Evolutionary conservation across 2,329 filamentous ascomycete genomes (phyloP).

Genomic region (Aspergillus versicolor): DNA sequence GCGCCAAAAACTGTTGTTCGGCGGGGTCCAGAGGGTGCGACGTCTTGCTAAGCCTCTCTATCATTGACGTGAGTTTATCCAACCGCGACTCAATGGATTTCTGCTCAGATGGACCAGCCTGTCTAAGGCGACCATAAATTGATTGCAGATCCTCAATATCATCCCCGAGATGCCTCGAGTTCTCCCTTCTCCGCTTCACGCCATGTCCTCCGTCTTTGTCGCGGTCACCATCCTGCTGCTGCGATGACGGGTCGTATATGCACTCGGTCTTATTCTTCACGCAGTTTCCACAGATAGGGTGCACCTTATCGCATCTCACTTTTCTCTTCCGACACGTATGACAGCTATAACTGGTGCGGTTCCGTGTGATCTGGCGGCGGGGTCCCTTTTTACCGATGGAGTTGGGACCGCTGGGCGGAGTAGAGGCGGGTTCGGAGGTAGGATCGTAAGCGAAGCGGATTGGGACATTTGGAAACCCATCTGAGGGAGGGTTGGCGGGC

Average conservation of each 20-base stretch:
- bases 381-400: slow-evolving; percentile 20
- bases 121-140: slow-evolving; percentile 29
- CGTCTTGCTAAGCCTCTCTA: slow-evolving; percentile 42
- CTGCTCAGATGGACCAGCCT: slow-evolving; percentile 25
- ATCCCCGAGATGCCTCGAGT: slow-evolving; percentile 27
- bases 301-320: slow-evolving; percentile 49
- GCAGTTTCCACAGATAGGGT: slow-evolving; percentile 48
- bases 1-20: slow-evolving; percentile 21
- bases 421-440: slow-evolving; percentile 3
- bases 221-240: slow-evolving; percentile 22
- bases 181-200: slow-evolving; percentile 36
- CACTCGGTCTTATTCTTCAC: slow-evolving; percentile 45
- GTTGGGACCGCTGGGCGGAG: slow-evolving; percentile 5
- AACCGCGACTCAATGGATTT: slow-evolving; percentile 45
- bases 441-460: slow-evolving; percentile 10
- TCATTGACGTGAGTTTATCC: slow-evolving; percentile 45
- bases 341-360: slow-evolving; percentile 49
- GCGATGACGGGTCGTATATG: slow-evolving; percentile 38
- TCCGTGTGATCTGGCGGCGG: slow-evolving; percentile 48
- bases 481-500: slow-evolving; percentile 13
- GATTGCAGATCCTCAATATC: slow-evolving; percentile 35
- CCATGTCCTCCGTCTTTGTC: slow-evolving; percentile 25
- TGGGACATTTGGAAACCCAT: slow-evolving; percentile 12
- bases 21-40: slow-evolving; percentile 28
- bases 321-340: slow-evolving; percentile 48